Evolutionary conservation across 2,329 filamentous ascomycete species (phyloP).

Genomic region (Colletotrichum zoysiae): DNA sequence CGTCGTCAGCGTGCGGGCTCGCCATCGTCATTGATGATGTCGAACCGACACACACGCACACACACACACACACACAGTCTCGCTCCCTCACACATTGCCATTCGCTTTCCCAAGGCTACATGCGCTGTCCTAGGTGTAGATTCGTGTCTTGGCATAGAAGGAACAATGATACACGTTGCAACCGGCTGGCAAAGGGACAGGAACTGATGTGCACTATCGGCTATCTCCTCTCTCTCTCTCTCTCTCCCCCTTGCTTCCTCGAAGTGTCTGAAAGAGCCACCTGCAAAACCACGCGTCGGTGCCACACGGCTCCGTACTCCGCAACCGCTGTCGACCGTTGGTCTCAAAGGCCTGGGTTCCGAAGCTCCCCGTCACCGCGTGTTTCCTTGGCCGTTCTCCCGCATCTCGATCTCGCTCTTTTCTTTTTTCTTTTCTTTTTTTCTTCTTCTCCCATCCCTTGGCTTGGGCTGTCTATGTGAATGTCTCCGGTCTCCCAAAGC

Average conservation of each 20-base stretch:
- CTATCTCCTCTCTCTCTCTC: too few species aligned
- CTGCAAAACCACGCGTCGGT: slow-evolving; percentile 8
- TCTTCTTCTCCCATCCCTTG: background rate
- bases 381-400: background rate
- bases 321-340: background rate
- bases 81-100: background rate
- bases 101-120: background rate
- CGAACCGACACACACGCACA: too few species aligned
- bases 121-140: background rate
- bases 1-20: slow-evolving; percentile 5
- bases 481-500: background rate
- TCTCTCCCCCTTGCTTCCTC: background rate
- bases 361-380: background rate
- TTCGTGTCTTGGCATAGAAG: background rate
- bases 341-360: background rate
- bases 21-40: background rate
- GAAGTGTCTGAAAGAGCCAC: background rate
- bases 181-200: background rate
- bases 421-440: too few species aligned
- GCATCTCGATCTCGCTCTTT: background rate
- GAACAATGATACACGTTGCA: background rate
- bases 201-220: background rate
- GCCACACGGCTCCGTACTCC: slow-evolving; percentile 22
- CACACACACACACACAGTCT: background rate
- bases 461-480: background rate